These are phyloP conservation scores for Triticum timopheevii DNA, from an alignment of 176 grass and related monocot species.

Conservation along the genomic window DNA sequence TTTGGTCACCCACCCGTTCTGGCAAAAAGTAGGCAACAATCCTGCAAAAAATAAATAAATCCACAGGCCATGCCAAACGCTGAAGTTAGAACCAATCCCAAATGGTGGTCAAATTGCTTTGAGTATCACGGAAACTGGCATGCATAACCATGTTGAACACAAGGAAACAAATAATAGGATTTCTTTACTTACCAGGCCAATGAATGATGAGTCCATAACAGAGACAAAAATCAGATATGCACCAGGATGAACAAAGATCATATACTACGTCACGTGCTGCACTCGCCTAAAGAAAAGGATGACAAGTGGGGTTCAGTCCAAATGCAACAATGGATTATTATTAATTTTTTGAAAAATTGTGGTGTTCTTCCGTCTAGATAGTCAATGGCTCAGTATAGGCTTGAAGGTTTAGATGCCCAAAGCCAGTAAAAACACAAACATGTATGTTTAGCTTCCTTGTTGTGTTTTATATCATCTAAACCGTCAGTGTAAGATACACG, in stretches of 20 bases:
- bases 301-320: neutral
- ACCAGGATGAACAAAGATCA: conserved; percentile 55
- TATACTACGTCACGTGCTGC: conserved; percentile 51
- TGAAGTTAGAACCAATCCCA: too few species aligned
- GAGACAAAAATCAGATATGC: conserved; percentile 60
- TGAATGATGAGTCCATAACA: conserved; percentile 46
- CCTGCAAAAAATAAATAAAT: too few species aligned
- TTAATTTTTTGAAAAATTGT: neutral
- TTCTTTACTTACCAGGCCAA: too few species aligned
- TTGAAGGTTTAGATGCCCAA: neutral
- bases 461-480: neutral
- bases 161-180: too few species aligned
- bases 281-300: conserved; percentile 47
- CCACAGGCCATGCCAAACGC: too few species aligned
- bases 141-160: too few species aligned
- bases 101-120: too few species aligned
- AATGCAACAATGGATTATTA: neutral
- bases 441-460: neutral
- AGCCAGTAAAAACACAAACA: neutral
- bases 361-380: neutral
- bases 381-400: neutral
- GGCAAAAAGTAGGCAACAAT: too few species aligned
- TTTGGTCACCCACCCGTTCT: too few species aligned
- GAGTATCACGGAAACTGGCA: too few species aligned
- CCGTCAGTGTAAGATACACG: neutral